Evolutionary conservation across 805 yeast genomes (phyloP).

Genomic region (Candida berthetii): DNA sequence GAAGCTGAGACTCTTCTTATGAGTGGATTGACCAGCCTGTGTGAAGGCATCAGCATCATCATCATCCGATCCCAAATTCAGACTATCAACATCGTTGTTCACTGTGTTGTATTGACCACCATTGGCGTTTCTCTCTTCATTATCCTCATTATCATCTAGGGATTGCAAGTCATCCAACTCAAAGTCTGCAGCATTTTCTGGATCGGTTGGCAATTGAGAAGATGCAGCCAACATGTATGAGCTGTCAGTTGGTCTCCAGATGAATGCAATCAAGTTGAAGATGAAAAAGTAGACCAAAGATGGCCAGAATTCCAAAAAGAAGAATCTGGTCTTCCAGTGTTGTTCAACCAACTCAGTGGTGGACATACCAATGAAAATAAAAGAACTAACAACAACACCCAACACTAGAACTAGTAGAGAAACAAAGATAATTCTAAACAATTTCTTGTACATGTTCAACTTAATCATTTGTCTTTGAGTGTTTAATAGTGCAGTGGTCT

Average conservation of each 20-base stretch:
- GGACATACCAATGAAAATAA: slow-evolving; percentile 69
- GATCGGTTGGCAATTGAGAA: slow-evolving; percentile 84
- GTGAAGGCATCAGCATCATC: slow-evolving; percentile 1
- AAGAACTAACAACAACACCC: slow-evolving; percentile 65
- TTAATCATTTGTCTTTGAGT: slow-evolving; percentile 91
- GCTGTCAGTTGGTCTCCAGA: slow-evolving; percentile 98
- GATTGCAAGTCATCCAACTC: slow-evolving; percentile 52
- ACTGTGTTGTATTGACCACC: slow-evolving; percentile 19
- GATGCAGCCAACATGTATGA: slow-evolving; percentile 93
- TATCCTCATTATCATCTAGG: slow-evolving; percentile 25
- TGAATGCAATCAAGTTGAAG: slow-evolving; percentile 75
- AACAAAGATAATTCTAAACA: slow-evolving; percentile 67
- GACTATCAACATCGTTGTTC: slow-evolving; percentile 18
- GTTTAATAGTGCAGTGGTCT: slow-evolving; percentile 65
- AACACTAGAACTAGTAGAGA: slow-evolving; percentile 65
- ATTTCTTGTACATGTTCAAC: slow-evolving; percentile 74
- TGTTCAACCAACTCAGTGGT: slow-evolving; percentile 72
- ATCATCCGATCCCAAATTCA: slow-evolving; percentile 17
- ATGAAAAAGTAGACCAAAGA: slow-evolving; percentile 80
- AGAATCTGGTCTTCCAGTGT: slow-evolving; percentile 90
- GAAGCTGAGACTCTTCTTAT: not conserved
- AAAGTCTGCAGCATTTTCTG: slow-evolving; percentile 60
- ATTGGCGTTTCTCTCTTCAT: slow-evolving; percentile 30
- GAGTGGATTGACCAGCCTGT: not conserved
- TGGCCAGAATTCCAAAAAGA: slow-evolving; percentile 92